phyloP scores from a whole-genome alignment of 805 yeast species.

The Sungouiella blattae region DNA sequence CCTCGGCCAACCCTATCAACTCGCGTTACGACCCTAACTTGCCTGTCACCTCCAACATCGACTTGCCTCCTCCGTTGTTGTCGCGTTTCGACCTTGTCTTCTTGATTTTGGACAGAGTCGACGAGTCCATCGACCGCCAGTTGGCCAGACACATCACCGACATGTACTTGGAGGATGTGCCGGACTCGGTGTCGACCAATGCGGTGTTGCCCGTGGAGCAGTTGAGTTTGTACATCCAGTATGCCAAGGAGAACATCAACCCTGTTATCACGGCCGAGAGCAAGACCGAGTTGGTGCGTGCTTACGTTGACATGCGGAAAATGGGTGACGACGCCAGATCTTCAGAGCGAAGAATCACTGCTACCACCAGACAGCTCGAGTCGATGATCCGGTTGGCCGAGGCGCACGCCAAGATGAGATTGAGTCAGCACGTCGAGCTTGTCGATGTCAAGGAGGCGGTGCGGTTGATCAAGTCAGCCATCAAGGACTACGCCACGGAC shows the following conservation, averaged over 20 bases:
- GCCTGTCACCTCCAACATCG: constrained; percentile 94
- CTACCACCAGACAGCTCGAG: constrained; percentile 96
- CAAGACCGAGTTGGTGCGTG: constrained; percentile 76
- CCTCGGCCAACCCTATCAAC: constrained; percentile 96
- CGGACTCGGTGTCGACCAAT: constrained; percentile 62
- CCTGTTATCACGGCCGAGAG: constrained; percentile 84
- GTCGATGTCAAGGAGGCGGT: constrained; percentile 92
- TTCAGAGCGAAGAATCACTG: constrained; percentile 88
- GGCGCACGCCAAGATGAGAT: constrained; percentile 96
- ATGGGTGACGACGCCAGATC: constrained; percentile 88
- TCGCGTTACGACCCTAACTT: constrained; percentile 92
- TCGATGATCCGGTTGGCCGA: constrained; percentile 92
- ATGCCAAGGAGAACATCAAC: constrained; percentile 80
- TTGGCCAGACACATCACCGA: constrained; percentile 87
- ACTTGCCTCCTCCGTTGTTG: constrained; percentile 90
- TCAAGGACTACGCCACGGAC: constrained; percentile 97
- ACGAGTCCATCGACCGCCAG: constrained; percentile 77
- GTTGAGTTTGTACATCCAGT: constrained; percentile 83
- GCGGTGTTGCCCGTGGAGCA: constrained; percentile 84
- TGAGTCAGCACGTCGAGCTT: constrained; percentile 65
- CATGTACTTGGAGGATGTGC: constrained; percentile 86
- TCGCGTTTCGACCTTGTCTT: constrained; percentile 95
- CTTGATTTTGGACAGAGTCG: constrained; percentile 87
- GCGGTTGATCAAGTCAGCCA: constrained; percentile 86
- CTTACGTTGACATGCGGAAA: constrained; percentile 91